Conservation (phyloP, 495 filamentous ascomycete species). For the Penicillium macrosclerotiorum region DNA sequence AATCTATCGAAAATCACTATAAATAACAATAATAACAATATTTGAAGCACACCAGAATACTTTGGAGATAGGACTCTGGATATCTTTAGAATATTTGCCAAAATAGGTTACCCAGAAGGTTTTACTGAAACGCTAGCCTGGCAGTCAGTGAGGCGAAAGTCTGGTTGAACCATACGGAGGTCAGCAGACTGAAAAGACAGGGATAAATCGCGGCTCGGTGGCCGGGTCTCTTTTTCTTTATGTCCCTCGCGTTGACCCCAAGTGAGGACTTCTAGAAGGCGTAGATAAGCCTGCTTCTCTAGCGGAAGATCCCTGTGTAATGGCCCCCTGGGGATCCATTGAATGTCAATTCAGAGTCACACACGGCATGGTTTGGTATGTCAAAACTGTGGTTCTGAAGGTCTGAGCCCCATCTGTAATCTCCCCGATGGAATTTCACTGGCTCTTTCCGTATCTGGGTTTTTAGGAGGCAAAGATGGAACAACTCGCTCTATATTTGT, state of each 20-base stretch:
- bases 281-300: neutral
- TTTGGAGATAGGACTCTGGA: neutral
- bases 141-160: slow-evolving; percentile 10
- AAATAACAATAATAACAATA: neutral
- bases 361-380: slow-evolving; percentile 6
- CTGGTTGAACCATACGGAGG: neutral
- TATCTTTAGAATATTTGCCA: slow-evolving; percentile 15
- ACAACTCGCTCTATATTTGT: no score
- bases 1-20: neutral
- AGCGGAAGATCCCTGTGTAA: slow-evolving; percentile 7
- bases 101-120: slow-evolving; percentile 1
- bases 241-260: neutral
- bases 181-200: slow-evolving; percentile 10
- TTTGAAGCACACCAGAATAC: slow-evolving; percentile 4
- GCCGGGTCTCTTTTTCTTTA: neutral
- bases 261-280: slow-evolving; percentile 8
- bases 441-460: neutral
- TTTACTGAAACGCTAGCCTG: slow-evolving; percentile 10
- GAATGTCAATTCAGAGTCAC: slow-evolving; percentile 4
- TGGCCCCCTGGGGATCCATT: neutral
- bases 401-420: slow-evolving; percentile 8
- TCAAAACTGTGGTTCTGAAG: slow-evolving; percentile 5
- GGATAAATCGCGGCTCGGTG: no score
- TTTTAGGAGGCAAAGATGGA: no score
- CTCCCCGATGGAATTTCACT: slow-evolving; percentile 10